Conservation (phyloP, 2,329 filamentous ascomycete genomes). For the Amesomyces nigricolor region DNA sequence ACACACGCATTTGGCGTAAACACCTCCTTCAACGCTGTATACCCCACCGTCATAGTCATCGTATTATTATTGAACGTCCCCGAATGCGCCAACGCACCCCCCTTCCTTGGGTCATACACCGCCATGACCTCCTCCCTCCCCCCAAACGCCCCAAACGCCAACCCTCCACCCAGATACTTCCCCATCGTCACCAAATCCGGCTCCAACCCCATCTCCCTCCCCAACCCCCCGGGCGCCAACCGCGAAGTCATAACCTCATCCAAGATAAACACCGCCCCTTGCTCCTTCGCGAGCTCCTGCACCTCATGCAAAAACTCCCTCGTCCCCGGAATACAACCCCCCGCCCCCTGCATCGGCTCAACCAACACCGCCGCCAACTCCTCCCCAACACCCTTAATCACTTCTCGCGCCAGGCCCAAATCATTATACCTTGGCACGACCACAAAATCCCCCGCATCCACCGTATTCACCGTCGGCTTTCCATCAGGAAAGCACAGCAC, state of each 20-base stretch:
- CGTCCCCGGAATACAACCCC: constrained; percentile 49
- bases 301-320: constrained; percentile 48
- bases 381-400: constrained; percentile 34
- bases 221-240: constrained; percentile 46
- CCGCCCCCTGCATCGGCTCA: constrained; percentile 61
- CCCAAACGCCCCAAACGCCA: constrained; percentile 55
- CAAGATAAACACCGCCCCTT: constrained; percentile 56
- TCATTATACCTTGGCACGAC: constrained; percentile 57
- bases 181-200: constrained; percentile 55
- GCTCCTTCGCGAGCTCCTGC: constrained; percentile 38
- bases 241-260: constrained; percentile 69
- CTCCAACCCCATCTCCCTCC: constrained; percentile 36
- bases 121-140: constrained; percentile 47
- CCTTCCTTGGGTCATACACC: constrained; percentile 43
- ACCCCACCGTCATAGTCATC: constrained; percentile 45
- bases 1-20: constrained; percentile 27
- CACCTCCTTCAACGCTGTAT: constrained; percentile 26
- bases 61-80: constrained; percentile 62
- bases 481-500: constrained; percentile 34
- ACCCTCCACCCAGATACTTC: constrained; percentile 54
- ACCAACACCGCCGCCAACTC: constrained; percentile 58
- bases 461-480: constrained; percentile 38
- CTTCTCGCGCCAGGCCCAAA: constrained; percentile 37
- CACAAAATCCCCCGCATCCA: constrained; percentile 51
- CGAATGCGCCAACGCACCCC: constrained; percentile 42